Percentiles rank a stretch among this genome's conserved stretches.
Conservation (phyloP, 805 yeast genomes). For the Candida odintsovae region DNA sequence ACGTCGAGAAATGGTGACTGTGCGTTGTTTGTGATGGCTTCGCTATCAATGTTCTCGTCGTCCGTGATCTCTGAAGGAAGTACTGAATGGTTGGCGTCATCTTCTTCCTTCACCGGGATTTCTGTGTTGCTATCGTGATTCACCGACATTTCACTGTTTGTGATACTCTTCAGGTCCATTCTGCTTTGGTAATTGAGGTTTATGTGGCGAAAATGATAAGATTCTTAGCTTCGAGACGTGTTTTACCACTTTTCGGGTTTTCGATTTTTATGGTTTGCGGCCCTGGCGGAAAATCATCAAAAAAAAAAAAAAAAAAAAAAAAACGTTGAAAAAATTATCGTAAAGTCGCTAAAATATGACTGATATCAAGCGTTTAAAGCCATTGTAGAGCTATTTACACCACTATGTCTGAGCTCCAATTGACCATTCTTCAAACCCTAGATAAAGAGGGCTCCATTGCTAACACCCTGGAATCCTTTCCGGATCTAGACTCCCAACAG, state of each 20-base stretch:
- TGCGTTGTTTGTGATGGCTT: background rate
- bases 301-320: background rate
- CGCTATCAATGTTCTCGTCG: slow-evolving; percentile 2
- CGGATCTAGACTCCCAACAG: slow-evolving; percentile 54
- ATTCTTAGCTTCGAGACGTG: background rate
- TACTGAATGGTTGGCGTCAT: background rate
- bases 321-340: background rate
- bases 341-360: background rate
- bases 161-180: background rate
- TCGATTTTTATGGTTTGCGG: background rate
- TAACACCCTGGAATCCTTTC: slow-evolving; percentile 66
- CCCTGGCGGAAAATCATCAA: background rate
- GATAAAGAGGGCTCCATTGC: slow-evolving; percentile 56
- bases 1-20: background rate
- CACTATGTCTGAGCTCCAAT: slow-evolving; percentile 66
- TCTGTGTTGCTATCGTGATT: background rate
- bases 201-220: background rate
- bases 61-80: slow-evolving; percentile 3
- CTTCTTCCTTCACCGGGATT: background rate
- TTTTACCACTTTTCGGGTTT: background rate
- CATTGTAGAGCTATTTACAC: background rate
- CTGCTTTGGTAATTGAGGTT: background rate
- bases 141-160: background rate
- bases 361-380: background rate
- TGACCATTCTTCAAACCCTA: slow-evolving; percentile 56